A percentile compares a stretch with the other conserved stretches of the same genome.
Evolutionary conservation across 257 asterid species (phyloP).

Genomic region (Sherardia arvensis): DNA sequence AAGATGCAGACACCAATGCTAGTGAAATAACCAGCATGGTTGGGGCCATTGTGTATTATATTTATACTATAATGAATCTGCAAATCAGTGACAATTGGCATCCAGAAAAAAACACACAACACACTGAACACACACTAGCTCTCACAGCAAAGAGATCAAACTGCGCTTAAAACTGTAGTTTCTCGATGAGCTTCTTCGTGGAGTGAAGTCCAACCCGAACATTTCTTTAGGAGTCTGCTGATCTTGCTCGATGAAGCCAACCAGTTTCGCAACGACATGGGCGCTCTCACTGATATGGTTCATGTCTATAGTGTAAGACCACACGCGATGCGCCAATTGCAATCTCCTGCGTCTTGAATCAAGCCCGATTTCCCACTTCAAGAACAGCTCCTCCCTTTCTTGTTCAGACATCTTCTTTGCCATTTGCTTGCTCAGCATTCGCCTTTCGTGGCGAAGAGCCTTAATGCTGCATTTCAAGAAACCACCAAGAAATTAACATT

Average conservation of each 20-base stretch:
- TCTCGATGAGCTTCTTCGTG: constrained; percentile 34
- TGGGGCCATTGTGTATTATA: too few relatives aligned
- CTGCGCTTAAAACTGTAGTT: constrained; percentile 52
- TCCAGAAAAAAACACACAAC: background rate
- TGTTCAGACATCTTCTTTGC: constrained; percentile 59
- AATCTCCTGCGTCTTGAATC: constrained; percentile 59
- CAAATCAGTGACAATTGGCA: background rate
- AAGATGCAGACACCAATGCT: too few relatives aligned
- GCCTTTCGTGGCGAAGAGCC: constrained; percentile 66
- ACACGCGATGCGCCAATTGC: constrained; percentile 59
- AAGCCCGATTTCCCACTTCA: constrained; percentile 72
- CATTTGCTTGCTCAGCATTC: constrained; percentile 66
- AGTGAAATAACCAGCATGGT: too few relatives aligned
- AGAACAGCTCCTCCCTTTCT: constrained; percentile 63
- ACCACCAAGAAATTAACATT: background rate
- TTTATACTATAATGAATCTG: background rate
- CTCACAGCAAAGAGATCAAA: constrained; percentile 48
- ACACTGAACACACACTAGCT: background rate
- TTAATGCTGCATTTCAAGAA: constrained; percentile 41
- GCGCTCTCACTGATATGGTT: constrained; percentile 74
- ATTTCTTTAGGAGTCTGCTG: constrained; percentile 58
- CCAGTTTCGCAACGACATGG: constrained; percentile 57
- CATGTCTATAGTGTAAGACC: constrained; percentile 61
- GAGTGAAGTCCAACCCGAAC: constrained; percentile 78
- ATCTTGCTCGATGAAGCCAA: constrained; percentile 48